A percentile compares a stretch with the other conserved stretches of the same genome.
These are phyloP conservation scores for Phytophthora ramorum DNA, from an alignment of 352 stramenopile genomes.

Conservation along the genomic window DNA sequence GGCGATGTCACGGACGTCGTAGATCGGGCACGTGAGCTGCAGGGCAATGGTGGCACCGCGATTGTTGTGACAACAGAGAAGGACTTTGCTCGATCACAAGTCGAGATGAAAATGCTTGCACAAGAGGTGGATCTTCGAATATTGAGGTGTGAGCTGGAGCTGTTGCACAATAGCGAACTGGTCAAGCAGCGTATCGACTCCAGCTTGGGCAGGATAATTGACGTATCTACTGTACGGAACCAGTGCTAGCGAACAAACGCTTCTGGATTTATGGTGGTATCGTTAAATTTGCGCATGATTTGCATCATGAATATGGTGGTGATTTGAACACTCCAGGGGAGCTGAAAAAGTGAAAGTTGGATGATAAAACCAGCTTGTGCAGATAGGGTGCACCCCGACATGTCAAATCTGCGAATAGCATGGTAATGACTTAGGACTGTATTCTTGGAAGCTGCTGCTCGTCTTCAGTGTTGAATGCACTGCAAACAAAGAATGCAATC, in stretches of 20 bases:
- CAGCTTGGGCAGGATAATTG: neutral
- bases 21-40: conserved; percentile 16
- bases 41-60: conserved; percentile 21
- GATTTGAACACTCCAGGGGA: too few species aligned
- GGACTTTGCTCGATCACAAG: conserved; percentile 47
- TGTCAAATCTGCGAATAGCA: too few species aligned
- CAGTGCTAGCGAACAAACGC: too few species aligned
- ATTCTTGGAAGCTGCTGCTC: neutral
- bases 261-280: too few species aligned
- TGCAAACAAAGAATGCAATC: neutral
- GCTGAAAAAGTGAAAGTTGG: too few species aligned
- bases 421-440: neutral
- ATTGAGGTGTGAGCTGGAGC: conserved; percentile 48
- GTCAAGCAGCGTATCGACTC: conserved; percentile 23
- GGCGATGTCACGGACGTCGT: conserved; percentile 46
- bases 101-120: conserved; percentile 19
- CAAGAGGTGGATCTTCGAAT: conserved; percentile 36
- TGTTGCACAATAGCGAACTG: conserved; percentile 33
- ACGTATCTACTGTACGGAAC: neutral
- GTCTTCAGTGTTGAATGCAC: neutral
- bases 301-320: too few species aligned
- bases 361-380: too few species aligned
- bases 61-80: conserved; percentile 78
- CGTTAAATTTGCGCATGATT: too few species aligned
- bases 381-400: too few species aligned